Evolutionary conservation across 2,329 filamentous ascomycete genomes (phyloP).

Genomic region (Penicillium sp.): DNA sequence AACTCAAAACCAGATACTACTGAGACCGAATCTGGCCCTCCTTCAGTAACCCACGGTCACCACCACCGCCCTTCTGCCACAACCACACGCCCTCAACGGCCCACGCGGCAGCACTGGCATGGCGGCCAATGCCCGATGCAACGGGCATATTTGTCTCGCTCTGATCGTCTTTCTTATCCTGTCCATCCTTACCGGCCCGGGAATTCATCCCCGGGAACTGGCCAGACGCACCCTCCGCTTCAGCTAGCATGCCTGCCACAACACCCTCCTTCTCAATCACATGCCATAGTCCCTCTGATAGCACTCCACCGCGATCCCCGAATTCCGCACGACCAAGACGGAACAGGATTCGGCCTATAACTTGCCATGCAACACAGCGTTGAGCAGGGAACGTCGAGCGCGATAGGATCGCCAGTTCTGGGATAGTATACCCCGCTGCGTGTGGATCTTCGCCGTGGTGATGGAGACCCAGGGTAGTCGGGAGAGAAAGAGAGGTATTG

Average conservation of each 20-base stretch:
- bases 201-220: conserved; percentile 29
- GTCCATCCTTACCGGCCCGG: background rate
- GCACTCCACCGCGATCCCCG: conserved; percentile 59
- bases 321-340: conserved; percentile 74
- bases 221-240: conserved; percentile 63
- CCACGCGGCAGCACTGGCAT: conserved; percentile 79
- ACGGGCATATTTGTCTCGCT: conserved; percentile 6
- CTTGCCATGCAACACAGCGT: conserved; percentile 88
- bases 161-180: conserved; percentile 1
- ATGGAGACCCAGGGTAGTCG: conserved; percentile 78
- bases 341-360: conserved; percentile 80
- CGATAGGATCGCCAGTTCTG: conserved; percentile 77
- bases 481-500: conserved; percentile 69
- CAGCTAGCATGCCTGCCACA: conserved; percentile 73
- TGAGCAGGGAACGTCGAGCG: conserved; percentile 82
- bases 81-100: conserved; percentile 89
- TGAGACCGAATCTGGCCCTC: conserved; percentile 27
- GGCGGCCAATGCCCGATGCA: conserved; percentile 48
- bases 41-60: conserved; percentile 42
- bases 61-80: conserved; percentile 69
- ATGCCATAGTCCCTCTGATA: conserved; percentile 80
- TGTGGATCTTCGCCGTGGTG: conserved; percentile 92
- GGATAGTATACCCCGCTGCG: conserved; percentile 89
- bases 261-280: conserved; percentile 75
- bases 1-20: background rate